phyloP scores from a whole-genome alignment of 331 rosid species.

The Phaseolus coccineus region DNA sequence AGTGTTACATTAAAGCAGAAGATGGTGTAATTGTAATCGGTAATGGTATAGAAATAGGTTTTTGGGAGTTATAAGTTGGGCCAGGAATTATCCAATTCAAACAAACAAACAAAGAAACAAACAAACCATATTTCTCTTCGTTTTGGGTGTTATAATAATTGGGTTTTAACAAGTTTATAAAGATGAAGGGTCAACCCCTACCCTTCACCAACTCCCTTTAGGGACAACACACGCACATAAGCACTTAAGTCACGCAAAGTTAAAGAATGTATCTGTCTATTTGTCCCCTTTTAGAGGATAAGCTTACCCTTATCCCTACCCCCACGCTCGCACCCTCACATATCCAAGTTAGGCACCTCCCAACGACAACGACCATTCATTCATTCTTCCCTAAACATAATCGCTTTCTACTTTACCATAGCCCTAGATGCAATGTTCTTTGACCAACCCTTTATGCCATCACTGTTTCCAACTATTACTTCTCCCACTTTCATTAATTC shows the following conservation, averaged over 20 bases:
- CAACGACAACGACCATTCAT: constrained; percentile 55
- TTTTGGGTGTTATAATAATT: neutral
- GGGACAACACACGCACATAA: constrained; percentile 10
- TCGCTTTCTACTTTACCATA: constrained; percentile 10
- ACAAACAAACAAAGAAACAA: too few relatives aligned
- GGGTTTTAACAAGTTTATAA: neutral
- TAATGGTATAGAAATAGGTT: too few relatives aligned
- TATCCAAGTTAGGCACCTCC: constrained; percentile 68
- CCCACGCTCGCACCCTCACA: constrained; percentile 18
- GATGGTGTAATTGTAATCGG: too few relatives aligned
- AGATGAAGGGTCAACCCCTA: neutral
- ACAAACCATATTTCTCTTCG: too few relatives aligned
- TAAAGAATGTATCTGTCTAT: constrained; percentile 27
- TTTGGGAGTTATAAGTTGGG: too few relatives aligned
- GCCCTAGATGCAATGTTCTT: neutral
- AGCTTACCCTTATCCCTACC: neutral
- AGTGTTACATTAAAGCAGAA: too few relatives aligned
- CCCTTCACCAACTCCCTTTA: neutral
- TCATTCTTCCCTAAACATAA: constrained; percentile 21
- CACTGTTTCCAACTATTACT: neutral
- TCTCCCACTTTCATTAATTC: neutral
- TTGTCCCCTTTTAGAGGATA: constrained; percentile 10
- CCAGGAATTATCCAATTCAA: too few relatives aligned
- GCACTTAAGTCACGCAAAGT: neutral
- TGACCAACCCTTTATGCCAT: constrained; percentile 24